Conservation (phyloP, 2,329 filamentous ascomycete genomes). For the Aspergillus novoparasiticus region DNA sequence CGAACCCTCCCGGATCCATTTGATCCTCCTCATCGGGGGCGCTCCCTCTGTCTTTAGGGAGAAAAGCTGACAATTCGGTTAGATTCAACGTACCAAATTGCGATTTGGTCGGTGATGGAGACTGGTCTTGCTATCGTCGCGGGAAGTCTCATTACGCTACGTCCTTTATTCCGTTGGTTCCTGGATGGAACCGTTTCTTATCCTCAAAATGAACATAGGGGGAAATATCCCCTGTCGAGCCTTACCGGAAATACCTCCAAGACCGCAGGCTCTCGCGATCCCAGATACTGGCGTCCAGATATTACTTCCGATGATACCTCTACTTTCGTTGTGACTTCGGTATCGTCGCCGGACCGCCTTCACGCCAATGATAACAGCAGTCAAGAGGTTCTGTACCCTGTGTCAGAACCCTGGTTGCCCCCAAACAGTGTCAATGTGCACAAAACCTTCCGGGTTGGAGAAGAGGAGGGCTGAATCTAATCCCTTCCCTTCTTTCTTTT, state of each 20-base stretch:
- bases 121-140: background rate
- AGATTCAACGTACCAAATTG: background rate
- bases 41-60: too few species aligned
- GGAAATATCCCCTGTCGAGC: background rate
- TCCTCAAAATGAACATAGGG: background rate
- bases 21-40: too few species aligned
- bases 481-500: background rate
- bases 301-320: background rate
- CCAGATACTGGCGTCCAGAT: background rate
- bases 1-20: background rate
- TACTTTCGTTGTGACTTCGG: background rate
- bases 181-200: background rate
- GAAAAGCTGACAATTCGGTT: background rate
- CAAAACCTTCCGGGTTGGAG: background rate
- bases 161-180: background rate
- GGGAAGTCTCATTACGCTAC: background rate
- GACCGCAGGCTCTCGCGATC: background rate
- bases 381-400: background rate
- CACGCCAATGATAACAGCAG: background rate
- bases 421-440: background rate
- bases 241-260: background rate
- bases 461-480: background rate
- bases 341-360: background rate
- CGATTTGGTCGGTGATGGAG: background rate
- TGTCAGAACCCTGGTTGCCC: background rate